Base-by-base conservation (phyloP, 2,329 filamentous ascomycete genomes). In the Sphaerulina populicola region DNA sequence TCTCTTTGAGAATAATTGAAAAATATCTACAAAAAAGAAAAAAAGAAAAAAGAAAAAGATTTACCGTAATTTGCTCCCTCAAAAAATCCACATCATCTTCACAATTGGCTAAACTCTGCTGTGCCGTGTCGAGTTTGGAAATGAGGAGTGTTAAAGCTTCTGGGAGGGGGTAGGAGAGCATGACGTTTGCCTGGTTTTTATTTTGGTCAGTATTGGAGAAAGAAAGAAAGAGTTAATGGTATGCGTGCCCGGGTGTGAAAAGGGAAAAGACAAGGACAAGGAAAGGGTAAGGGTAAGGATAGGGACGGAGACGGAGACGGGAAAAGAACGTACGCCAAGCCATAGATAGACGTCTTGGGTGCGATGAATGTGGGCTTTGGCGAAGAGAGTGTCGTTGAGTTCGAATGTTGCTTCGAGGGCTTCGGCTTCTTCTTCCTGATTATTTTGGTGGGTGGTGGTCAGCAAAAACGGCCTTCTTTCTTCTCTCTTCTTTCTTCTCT, bases 131-230 rank as follows among this genome's bases (percentile, higher is more conserved):
- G 15, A 95, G 73, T 70, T 95, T 96, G 11, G 82, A 81, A 40
- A 78, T 73, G 50, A 98, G 76, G 59, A 98, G 77, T 39, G 77
- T 74, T 71, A 91, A 82, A 0, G 93, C 93, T 71, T 97, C 93
- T 12, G 82, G 79, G 56, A 97, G 83, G 3, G 90, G 88, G 68
- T 98, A 98, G 45, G 93, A 82, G 53, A 98, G 76, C 93, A 98
- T 98, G 43, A 97, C 90, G 63, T 98, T 98, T 51, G 93, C 91
- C 84, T 87, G n/a, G n/a, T n/a, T n/a, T n/a, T n/a, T n/a, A n/a
- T 50, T 12, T 21, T 15, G n/a, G n/a, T n/a, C n/a, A n/a, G n/a
- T n/a, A n/a, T 3, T 21, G 7, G 9, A 12, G 10, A 11, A 30
- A 23, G 21, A 23, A 6, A 23, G 21, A 23, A 6, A 23, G 21